Evolutionary conservation across 192 early-diverging fungal genomes (phyloP), one percentile per base, ranked within the genome.

Genomic region (Radiomyces spectabilis): DNA sequence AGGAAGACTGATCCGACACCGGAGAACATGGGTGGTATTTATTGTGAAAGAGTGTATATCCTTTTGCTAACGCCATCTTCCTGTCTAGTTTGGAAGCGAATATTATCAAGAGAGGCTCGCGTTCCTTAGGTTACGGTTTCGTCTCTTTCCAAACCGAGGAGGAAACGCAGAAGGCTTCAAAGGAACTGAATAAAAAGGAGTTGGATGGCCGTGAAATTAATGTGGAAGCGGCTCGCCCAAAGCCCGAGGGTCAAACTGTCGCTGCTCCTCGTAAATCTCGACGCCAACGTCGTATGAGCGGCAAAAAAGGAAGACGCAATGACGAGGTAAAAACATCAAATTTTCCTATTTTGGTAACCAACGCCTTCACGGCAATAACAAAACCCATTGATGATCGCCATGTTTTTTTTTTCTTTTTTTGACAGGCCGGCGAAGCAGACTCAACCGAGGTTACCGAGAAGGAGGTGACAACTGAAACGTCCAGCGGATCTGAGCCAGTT

Each of bases 61-160:
- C 21, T 40, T 7, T 40, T 40, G 21, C 39, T 47, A 2, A 51
- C 27, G 33, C n/a, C n/a, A n/a, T n/a, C n/a, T n/a, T n/a, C 42
- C 5, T 41, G 2, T 39, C 21, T 72, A 89, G 86, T 35, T 55
- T 74, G 43, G 78, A 84, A 48, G 88, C 87, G 24, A 84, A 83
- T 55, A 79, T 97, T 53, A 93, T 95, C 65, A 83, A 74, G 41
- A 86, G 86, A 40, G 83, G 24, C 18, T 12, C 24, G 5, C 86
- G 92, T 57, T 89, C 93, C 31, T 77, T 90, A 53, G 96, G 96
- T 46, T 97, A 90, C 70, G 96, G 96, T 15, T 98, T 97, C 69
- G 88, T 97, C 9, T 78, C 89, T 32, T 95, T 86, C 62, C 84
- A 69, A 19, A 82, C 80, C 18, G 73, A 85, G 33, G 85, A 69